phyloP scores from a whole-genome alignment of 2,329 filamentous ascomycete species.

The Aureobasidium sp. region DNA sequence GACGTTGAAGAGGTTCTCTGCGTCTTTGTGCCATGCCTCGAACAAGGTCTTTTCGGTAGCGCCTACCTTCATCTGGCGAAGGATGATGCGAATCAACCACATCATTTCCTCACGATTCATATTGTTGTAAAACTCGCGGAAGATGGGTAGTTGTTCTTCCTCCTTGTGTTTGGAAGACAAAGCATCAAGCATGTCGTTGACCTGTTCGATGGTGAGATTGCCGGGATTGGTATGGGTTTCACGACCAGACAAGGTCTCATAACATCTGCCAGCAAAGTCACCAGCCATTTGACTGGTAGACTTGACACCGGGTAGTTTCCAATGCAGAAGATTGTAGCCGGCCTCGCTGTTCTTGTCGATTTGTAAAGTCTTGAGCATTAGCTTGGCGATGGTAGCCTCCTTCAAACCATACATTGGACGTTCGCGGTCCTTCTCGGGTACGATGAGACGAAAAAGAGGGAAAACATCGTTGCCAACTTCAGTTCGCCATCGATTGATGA shows the following conservation, averaged over 20 bases:
- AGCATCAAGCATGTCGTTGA: slow-evolving; percentile 76
- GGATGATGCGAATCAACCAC: slow-evolving; percentile 90
- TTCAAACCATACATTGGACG: slow-evolving; percentile 90
- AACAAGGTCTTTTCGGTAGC: slow-evolving; percentile 87
- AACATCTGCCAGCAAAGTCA: slow-evolving; percentile 86
- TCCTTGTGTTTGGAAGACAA: slow-evolving; percentile 70
- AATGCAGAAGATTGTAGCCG: slow-evolving; percentile 75
- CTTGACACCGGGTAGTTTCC: slow-evolving; percentile 76
- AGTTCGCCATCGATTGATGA: slow-evolving; percentile 77
- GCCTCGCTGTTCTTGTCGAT: slow-evolving; percentile 88
- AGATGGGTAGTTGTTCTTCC: slow-evolving; percentile 71
- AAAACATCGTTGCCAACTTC: slow-evolving; percentile 91
- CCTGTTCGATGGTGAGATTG: slow-evolving; percentile 76
- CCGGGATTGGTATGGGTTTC: slow-evolving; percentile 67
- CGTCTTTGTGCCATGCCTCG: slow-evolving; percentile 51
- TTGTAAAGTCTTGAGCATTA: slow-evolving; percentile 86
- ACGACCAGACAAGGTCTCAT: slow-evolving; percentile 75
- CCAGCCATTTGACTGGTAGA: slow-evolving; percentile 61
- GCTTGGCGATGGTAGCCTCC: slow-evolving; percentile 79
- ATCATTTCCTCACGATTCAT: slow-evolving; percentile 93
- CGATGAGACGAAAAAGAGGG: slow-evolving; percentile 80
- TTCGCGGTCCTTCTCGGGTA: slow-evolving; percentile 88
- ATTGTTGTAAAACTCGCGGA: slow-evolving; percentile 73
- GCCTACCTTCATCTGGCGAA: slow-evolving; percentile 67
- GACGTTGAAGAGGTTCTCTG: slow-evolving; percentile 63